phyloP scores from a whole-genome alignment of 345 rosid genomes.

The Dipteronia sinensis region DNA sequence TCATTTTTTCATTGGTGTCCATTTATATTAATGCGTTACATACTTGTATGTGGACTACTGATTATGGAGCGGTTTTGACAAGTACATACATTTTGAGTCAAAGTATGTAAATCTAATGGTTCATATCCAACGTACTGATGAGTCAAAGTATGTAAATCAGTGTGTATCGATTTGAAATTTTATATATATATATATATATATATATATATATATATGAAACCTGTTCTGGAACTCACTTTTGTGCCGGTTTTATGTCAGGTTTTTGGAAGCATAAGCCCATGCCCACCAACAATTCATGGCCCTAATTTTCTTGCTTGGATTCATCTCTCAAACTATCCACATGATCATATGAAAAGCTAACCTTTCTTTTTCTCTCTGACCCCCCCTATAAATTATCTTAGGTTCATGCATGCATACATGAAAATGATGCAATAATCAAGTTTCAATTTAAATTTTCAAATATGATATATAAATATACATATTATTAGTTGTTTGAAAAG shows the following conservation, averaged over 20 bases:
- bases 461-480: background rate
- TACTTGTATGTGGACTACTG: too few species aligned
- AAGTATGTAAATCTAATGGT: too few species aligned
- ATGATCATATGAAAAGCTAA: background rate
- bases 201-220: too few species aligned
- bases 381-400: background rate
- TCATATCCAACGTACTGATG: too few species aligned
- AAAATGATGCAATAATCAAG: background rate
- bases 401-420: slow-evolving; percentile 13
- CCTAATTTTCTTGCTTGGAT: background rate
- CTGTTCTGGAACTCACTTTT: slow-evolving; percentile 1
- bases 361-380: background rate
- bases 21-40: too few species aligned
- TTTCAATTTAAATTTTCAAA: background rate
- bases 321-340: slow-evolving; percentile 15
- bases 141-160: too few species aligned
- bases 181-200: background rate
- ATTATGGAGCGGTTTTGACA: too few species aligned
- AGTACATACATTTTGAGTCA: too few species aligned
- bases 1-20: too few species aligned
- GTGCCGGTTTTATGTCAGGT: slow-evolving; percentile 18
- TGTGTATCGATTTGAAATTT: too few species aligned
- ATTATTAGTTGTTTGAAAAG: background rate
- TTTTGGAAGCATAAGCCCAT: slow-evolving; percentile 22
- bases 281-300: background rate